A percentile compares a stretch with the other conserved stretches of the same genome.
phyloP scores from a whole-genome alignment of 441 rosid genomes.

The Pelargonium australe region DNA sequence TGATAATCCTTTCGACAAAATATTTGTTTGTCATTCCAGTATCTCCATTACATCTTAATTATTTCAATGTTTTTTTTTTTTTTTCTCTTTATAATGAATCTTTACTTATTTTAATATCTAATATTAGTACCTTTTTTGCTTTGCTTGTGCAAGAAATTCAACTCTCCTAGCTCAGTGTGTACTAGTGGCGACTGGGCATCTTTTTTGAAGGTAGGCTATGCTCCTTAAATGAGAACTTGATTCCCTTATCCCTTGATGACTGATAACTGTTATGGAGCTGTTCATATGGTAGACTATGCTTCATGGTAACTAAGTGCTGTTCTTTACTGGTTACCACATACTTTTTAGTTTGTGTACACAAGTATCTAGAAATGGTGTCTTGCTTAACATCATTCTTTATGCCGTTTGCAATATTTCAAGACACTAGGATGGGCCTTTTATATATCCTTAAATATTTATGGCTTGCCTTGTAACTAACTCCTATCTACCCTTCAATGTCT shows the following conservation, averaged over 20 bases:
- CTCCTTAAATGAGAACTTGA: conserved; percentile 14
- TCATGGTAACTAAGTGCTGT: neutral
- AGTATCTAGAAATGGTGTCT: neutral
- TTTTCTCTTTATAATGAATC: conserved; percentile 2
- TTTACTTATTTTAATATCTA: conserved; percentile 3
- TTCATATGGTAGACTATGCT: conserved; percentile 10
- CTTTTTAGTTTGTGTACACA: neutral
- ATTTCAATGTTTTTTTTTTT: conserved; percentile 20
- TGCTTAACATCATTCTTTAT: neutral
- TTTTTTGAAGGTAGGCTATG: conserved; percentile 64
- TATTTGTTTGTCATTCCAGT: neutral
- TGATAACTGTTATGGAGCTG: conserved; percentile 2
- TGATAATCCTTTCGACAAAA: neutral
- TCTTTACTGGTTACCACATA: neutral
- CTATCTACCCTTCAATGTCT: neutral
- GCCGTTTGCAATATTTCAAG: neutral
- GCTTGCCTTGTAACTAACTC: neutral
- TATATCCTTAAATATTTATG: neutral
- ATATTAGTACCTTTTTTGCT: conserved; percentile 2
- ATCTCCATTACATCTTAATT: conserved; percentile 10
- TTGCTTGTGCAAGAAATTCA: conserved; percentile 64
- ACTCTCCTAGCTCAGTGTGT: conserved; percentile 75
- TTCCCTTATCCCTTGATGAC: conserved; percentile 11
- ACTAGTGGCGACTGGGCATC: conserved; percentile 79
- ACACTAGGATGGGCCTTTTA: neutral